phyloP scores from a whole-genome alignment of 2,329 filamentous ascomycete species.

The Cryphonectria carpinicola region DNA sequence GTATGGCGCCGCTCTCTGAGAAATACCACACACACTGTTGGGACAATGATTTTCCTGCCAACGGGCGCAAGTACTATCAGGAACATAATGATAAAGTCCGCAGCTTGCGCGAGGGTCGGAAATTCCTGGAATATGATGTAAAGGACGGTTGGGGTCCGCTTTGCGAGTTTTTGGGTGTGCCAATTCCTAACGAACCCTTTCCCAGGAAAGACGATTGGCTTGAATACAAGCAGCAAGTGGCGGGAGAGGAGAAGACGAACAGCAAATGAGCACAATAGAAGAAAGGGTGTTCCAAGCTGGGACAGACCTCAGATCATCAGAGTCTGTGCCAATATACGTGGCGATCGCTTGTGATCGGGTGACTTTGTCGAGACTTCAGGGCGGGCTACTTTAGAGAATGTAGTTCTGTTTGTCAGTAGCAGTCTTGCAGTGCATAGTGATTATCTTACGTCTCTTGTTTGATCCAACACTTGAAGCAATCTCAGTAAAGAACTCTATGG shows the following conservation, averaged over 20 bases:
- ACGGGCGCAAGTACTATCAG: slow-evolving; percentile 33
- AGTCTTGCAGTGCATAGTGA: no score
- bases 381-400: no score
- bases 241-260: slow-evolving; percentile 28
- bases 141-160: slow-evolving; percentile 37
- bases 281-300: no score
- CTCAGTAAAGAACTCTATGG: no score
- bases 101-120: slow-evolving; percentile 24
- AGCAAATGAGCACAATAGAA: neutral
- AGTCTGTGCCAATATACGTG: no score
- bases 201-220: slow-evolving; percentile 39
- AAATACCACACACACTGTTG: slow-evolving; percentile 37
- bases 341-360: no score
- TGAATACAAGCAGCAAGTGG: slow-evolving; percentile 36
- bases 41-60: slow-evolving; percentile 35
- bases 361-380: no score
- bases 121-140: slow-evolving; percentile 35
- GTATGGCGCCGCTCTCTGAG: slow-evolving; percentile 33
- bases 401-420: no score
- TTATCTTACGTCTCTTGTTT: no score
- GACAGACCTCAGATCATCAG: no score
- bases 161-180: slow-evolving; percentile 35
- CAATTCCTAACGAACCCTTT: slow-evolving; percentile 33
- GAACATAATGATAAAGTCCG: slow-evolving; percentile 35
- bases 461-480: no score